These are phyloP conservation scores for Cladorrhinum samala DNA, from an alignment of 495 filamentous ascomycete species.

Conservation along the genomic window DNA sequence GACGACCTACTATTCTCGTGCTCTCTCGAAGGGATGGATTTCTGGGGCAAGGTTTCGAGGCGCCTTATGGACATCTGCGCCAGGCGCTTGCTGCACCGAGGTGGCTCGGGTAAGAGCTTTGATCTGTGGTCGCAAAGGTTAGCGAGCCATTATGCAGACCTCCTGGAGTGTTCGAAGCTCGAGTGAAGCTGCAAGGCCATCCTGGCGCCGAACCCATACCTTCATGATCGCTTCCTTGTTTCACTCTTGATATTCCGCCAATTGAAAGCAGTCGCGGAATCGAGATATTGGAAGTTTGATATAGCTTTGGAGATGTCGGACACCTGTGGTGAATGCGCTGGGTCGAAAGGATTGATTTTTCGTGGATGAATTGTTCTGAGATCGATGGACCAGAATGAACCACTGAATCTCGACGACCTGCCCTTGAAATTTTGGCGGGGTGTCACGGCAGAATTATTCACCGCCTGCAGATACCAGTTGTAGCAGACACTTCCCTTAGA, in stretches of 20 bases:
- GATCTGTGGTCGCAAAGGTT: conserved; percentile 48
- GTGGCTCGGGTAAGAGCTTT: conserved; percentile 81
- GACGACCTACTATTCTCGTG: conserved; percentile 67
- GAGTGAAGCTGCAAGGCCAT: not conserved
- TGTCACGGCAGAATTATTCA: not conserved
- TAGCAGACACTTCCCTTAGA: no score
- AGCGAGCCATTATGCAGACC: conserved; percentile 1
- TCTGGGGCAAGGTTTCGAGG: conserved; percentile 83
- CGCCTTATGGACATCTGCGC: conserved; percentile 52
- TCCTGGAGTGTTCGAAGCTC: not conserved
- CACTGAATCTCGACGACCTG: no score
- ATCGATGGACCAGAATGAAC: no score
- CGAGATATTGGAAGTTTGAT: no score
- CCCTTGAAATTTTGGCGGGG: not conserved
- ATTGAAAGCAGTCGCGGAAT: no score
- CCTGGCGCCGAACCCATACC: conserved; percentile 7
- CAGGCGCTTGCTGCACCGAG: conserved; percentile 71
- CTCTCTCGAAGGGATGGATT: conserved; percentile 90
- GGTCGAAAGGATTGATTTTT: no score
- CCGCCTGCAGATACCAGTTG: no score
- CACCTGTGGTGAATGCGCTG: no score
- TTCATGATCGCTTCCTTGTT: conserved; percentile 17
- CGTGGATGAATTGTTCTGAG: no score
- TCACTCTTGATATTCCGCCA: no score
- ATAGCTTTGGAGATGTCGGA: no score